Evolutionary conservation across 2,329 filamentous ascomycete genomes (phyloP).

Genomic region (Fusarium miscanthi): DNA sequence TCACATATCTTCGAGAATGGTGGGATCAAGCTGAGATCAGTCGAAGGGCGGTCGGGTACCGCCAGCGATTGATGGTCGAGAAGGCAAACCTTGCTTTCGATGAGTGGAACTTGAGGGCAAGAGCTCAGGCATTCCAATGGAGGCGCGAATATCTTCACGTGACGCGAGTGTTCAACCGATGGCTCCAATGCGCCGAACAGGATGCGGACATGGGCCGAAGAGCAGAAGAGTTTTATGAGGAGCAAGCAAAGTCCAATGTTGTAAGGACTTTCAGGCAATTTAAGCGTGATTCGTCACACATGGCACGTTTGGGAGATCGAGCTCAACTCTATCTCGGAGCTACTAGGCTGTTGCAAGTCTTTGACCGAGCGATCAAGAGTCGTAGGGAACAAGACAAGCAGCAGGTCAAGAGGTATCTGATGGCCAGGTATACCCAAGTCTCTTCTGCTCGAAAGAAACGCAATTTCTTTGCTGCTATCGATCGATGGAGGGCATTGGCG

Average conservation of each 20-base stretch:
- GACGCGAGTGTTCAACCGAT: slow-evolving; percentile 44
- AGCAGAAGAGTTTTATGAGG: slow-evolving; percentile 29
- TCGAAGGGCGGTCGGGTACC: slow-evolving; percentile 42
- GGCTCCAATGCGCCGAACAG: slow-evolving; percentile 42
- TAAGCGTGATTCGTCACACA: slow-evolving; percentile 17
- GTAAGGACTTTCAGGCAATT: slow-evolving; percentile 23
- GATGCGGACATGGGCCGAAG: slow-evolving; percentile 35
- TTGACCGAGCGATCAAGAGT: slow-evolving; percentile 42
- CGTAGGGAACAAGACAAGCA: slow-evolving; percentile 45
- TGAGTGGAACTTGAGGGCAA: slow-evolving; percentile 50
- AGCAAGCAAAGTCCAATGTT: slow-evolving; percentile 26
- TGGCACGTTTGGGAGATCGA: slow-evolving; percentile 40
- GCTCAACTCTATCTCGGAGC: slow-evolving; percentile 49
- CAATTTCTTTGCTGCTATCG: slow-evolving; percentile 49
- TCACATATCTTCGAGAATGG: slow-evolving; percentile 47
- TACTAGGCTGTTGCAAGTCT: slow-evolving; percentile 43
- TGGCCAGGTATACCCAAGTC: slow-evolving; percentile 50
- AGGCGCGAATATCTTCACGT: slow-evolving; percentile 49
- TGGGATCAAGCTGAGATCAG: slow-evolving; percentile 45
- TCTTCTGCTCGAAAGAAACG: slow-evolving; percentile 49
- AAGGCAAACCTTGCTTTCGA: slow-evolving; percentile 41
- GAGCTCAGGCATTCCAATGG: slow-evolving; percentile 50
- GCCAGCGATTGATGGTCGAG: slow-evolving; percentile 29
- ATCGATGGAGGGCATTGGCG: slow-evolving; percentile 45
- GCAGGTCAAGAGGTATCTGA: slow-evolving; percentile 49